Percentiles rank a stretch among this genome's conserved stretches.
These are phyloP conservation scores for Trichoderma lentiforme DNA, from an alignment of 2,329 filamentous ascomycete species.

Conservation along the genomic window DNA sequence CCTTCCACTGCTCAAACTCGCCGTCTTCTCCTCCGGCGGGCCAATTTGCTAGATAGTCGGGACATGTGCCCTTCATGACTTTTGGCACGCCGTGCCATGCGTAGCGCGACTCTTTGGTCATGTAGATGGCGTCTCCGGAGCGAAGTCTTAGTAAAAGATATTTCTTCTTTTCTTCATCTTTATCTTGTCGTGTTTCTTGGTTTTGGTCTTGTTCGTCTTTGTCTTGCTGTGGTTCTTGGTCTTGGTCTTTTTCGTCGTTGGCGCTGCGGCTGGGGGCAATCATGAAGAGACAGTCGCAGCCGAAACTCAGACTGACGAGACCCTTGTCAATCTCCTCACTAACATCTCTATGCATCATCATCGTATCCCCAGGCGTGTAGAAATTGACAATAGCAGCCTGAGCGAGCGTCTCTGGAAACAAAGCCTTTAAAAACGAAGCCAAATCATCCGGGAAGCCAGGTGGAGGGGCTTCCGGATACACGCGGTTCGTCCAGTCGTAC, in stretches of 20 bases:
- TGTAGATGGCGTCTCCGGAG: constrained; percentile 87
- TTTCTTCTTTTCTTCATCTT: constrained; percentile 35
- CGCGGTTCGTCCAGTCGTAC: constrained; percentile 90
- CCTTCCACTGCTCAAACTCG: constrained; percentile 66
- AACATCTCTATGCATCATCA: constrained; percentile 91
- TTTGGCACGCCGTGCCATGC: constrained; percentile 96
- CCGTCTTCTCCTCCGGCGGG: constrained; percentile 53
- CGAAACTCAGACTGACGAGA: constrained; percentile 80
- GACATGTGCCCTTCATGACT: constrained; percentile 76
- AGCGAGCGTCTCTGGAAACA: constrained; percentile 75
- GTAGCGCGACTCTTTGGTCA: constrained; percentile 76
- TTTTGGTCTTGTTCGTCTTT: constrained; percentile 21
- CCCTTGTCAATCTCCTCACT: constrained; percentile 78
- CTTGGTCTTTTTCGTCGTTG: constrained; percentile 2
- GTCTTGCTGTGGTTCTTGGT: constrained; percentile 20
- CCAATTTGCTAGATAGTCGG: constrained; percentile 70
- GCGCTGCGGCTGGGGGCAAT: constrained; percentile 57
- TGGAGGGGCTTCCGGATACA: constrained; percentile 67
- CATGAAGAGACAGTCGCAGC: constrained; percentile 87
- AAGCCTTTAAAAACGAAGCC: constrained; percentile 58
- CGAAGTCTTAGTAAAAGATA: constrained; percentile 64
- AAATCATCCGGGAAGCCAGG: constrained; percentile 75
- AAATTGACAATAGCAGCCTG: constrained; percentile 94
- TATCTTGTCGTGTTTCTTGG: constrained; percentile 21
- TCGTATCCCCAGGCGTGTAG: constrained; percentile 84